Conservation (phyloP, 1,139 yeast species). For the Pichia sp. region DNA sequence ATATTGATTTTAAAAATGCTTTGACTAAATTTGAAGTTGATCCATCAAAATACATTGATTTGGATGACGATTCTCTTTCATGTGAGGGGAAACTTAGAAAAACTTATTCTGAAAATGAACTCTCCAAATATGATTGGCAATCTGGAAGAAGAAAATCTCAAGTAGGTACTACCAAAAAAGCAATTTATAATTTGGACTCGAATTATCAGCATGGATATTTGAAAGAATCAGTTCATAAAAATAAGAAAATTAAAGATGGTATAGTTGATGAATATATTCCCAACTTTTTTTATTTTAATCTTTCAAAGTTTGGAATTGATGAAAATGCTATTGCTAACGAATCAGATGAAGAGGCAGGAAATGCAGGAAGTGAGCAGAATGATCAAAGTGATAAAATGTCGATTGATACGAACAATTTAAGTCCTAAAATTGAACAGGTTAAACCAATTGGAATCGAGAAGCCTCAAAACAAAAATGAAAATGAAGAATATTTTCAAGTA, state of each 20-base stretch:
- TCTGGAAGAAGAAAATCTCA: conserved; percentile 22
- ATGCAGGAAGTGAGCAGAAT: not conserved
- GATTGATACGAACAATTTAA: not conserved
- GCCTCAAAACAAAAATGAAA: not conserved
- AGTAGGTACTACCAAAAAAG: not conserved
- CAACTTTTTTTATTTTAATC: conserved; percentile 45
- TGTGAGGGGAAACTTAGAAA: conserved; percentile 31
- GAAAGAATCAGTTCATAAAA: not conserved
- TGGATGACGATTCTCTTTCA: not conserved
- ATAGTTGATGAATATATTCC: conserved; percentile 72
- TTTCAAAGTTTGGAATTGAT: conserved; percentile 32
- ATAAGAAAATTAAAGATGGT: conserved; percentile 32
- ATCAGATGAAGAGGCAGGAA: not conserved
- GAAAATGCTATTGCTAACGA: conserved; percentile 11
- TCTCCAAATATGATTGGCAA: conserved; percentile 42
- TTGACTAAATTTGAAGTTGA: conserved; percentile 7
- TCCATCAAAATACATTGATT: not conserved
- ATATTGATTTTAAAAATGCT: conserved; percentile 20
- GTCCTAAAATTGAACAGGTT: conserved; percentile 35
- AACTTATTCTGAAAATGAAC: conserved; percentile 53
- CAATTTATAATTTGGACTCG: not conserved
- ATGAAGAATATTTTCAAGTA: conserved; percentile 7
- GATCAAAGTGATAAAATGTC: not conserved
- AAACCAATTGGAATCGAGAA: conserved; percentile 30
- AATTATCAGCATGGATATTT: conserved; percentile 1